Evolutionary conservation across 2,329 filamentous ascomycete species (phyloP), one percentile per base, ranked within the genome.

Genomic region (Magnaporthales sp.): DNA sequence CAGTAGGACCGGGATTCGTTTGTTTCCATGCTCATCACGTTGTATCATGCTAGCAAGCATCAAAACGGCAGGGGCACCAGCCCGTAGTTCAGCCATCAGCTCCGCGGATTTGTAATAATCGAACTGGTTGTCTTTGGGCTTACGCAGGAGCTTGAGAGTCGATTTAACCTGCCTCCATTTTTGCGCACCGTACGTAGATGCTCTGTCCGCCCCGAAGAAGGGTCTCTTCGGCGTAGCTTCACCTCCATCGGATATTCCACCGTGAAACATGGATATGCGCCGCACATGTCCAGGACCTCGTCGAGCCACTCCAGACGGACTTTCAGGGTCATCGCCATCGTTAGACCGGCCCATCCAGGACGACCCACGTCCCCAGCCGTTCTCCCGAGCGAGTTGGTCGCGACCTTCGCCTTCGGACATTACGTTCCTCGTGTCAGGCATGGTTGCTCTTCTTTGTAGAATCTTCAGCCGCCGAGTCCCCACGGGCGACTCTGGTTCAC

Each of bases 31-130:
- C 77, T 99, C 95, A 72, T 99, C 95, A 67, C 95, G 86, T 78
- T 98, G 95, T 72, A 98, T 95, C 91, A 98, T 97, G 74, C 93
- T 97, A 8, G 95, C 95, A 65, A 99, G 81, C 77, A 99, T 96
- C 67, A 99, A 81, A 24, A 94, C 95, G 27, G 95, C 95, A 3
- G 95, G 95, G 1, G 93, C 92, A 66, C 93, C 95, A 60, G 95
- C 96, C 63, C 95, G 86, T 51, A 99, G 81, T 77, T 99, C 95
- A 1, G 95, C 95, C 86, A 99, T 94, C 62, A 99, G 83, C 76
- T 99, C 95, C 2, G 95, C 93, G 10, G 94, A 98, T 76, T 98
- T 99, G 74, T 91, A 89, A 74, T 95, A 93, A 76, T 99, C 95
- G 68, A 97, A 90, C 61, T 91, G 90, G 66, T 97, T 92, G 66